phyloP scores from a whole-genome alignment of 2,329 filamentous ascomycete species.

The Ophidiomyces ophidiicola region DNA sequence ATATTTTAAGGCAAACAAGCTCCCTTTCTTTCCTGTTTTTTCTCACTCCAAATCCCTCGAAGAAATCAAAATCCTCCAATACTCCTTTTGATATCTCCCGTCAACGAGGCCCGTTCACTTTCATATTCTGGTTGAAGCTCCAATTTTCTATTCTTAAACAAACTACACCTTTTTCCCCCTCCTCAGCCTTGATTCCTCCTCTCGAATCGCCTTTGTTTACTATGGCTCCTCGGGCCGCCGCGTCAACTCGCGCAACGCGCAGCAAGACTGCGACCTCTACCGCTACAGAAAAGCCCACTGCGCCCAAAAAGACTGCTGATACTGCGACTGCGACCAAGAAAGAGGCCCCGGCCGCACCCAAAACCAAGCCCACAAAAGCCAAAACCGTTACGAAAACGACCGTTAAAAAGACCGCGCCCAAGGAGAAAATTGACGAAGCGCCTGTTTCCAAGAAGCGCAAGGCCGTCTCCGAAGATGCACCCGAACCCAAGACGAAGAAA shows the following conservation, averaged over 20 bases:
- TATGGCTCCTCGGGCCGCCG: slow-evolving; percentile 8
- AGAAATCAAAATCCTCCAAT: too few species aligned
- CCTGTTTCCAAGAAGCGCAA: slow-evolving; percentile 11
- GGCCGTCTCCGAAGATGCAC: slow-evolving; percentile 14
- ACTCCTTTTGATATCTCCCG: too few species aligned
- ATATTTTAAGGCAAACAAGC: neutral
- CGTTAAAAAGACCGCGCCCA: slow-evolving; percentile 2
- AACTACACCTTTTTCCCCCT: neutral
- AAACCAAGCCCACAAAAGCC: slow-evolving; percentile 4
- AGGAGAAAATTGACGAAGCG: slow-evolving; percentile 1
- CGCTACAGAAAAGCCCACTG: neutral
- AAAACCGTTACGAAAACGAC: slow-evolving; percentile 2
- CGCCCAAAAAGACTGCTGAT: slow-evolving; percentile 8
- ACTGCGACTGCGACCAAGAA: slow-evolving; percentile 6
- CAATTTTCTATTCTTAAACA: neutral
- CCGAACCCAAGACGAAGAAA: slow-evolving; percentile 15
- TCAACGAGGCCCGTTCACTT: neutral
- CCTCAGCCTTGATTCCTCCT: neutral
- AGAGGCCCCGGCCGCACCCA: neutral
- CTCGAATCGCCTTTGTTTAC: neutral
- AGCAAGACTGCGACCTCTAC: slow-evolving; percentile 3
- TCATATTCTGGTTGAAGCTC: neutral
- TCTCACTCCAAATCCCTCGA: too few species aligned
- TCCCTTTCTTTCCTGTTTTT: neutral
- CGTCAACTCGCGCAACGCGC: slow-evolving; percentile 2